Evolutionary conservation across 257 asterid species (phyloP).

Genomic region (Primulina eburnea): DNA sequence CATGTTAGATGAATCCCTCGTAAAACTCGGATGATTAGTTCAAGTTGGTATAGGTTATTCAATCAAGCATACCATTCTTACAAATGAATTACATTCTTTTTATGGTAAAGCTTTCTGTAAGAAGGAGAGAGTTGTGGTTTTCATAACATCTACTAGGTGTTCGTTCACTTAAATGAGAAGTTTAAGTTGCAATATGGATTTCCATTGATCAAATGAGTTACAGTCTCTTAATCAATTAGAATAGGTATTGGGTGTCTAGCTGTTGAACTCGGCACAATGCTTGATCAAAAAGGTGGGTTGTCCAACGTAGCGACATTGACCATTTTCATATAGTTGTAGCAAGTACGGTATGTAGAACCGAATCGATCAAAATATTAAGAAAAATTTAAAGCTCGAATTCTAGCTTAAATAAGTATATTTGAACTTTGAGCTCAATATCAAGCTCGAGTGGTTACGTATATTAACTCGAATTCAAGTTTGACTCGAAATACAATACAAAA

Average conservation of each 20-base stretch:
- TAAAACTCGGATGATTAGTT: not conserved
- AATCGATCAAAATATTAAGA: too few relatives aligned
- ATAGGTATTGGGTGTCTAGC: not conserved
- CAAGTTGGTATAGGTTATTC: not conserved
- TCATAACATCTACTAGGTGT: not conserved
- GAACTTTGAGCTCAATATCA: too few relatives aligned
- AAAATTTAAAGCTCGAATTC: too few relatives aligned
- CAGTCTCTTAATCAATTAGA: too few relatives aligned
- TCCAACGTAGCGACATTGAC: not conserved
- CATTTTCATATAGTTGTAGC: constrained; percentile 2
- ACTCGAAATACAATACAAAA: too few relatives aligned
- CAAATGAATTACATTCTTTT: too few relatives aligned
- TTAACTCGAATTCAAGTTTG: too few relatives aligned
- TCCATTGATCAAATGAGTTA: not conserved
- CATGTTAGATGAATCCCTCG: not conserved
- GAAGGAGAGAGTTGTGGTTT: not conserved
- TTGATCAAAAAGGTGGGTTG: constrained; percentile 16
- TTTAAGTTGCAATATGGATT: too few relatives aligned
- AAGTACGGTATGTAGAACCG: too few relatives aligned
- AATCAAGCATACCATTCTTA: not conserved
- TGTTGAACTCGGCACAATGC: not conserved
- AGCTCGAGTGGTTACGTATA: too few relatives aligned
- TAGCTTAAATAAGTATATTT: too few relatives aligned
- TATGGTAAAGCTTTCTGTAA: not conserved
- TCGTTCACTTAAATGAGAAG: not conserved